These are phyloP conservation scores for Pyracantha coccinea DNA, from an alignment of 331 rosid species.

Conservation along the genomic window DNA sequence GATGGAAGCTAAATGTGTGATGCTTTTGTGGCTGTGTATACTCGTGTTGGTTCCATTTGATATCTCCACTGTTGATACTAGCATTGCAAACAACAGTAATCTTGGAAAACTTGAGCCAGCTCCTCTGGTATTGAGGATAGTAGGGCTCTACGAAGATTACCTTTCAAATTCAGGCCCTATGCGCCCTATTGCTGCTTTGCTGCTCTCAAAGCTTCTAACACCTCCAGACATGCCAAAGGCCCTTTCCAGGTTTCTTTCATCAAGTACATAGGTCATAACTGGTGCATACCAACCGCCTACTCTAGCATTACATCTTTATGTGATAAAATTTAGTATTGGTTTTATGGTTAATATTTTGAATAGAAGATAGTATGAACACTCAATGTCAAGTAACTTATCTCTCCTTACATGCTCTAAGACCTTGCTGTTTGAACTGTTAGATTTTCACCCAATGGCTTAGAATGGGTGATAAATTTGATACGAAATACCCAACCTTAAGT, in stretches of 20 bases:
- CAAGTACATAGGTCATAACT: conserved; percentile 4
- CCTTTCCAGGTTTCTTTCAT: conserved; percentile 49
- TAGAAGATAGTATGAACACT: neutral
- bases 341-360: neutral
- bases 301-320: neutral
- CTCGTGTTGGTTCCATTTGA: conserved; percentile 93
- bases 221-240: conserved; percentile 98
- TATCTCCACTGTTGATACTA: conserved; percentile 77
- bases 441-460: neutral
- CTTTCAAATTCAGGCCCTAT: conserved; percentile 87
- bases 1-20: conserved; percentile 90
- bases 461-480: neutral
- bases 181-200: conserved; percentile 83
- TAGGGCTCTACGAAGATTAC: conserved; percentile 77
- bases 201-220: conserved; percentile 81
- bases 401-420: neutral
- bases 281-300: neutral
- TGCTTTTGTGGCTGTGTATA: conserved; percentile 86
- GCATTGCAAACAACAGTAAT: conserved; percentile 43
- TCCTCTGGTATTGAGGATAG: conserved; percentile 75
- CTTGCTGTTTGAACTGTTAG: neutral
- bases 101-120: conserved; percentile 49
- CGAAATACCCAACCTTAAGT: neutral
- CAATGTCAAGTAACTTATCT: neutral
- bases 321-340: neutral